These are phyloP conservation scores for Phytophthora quininea DNA, from an alignment of 352 stramenopile species.

Conservation along the genomic window DNA sequence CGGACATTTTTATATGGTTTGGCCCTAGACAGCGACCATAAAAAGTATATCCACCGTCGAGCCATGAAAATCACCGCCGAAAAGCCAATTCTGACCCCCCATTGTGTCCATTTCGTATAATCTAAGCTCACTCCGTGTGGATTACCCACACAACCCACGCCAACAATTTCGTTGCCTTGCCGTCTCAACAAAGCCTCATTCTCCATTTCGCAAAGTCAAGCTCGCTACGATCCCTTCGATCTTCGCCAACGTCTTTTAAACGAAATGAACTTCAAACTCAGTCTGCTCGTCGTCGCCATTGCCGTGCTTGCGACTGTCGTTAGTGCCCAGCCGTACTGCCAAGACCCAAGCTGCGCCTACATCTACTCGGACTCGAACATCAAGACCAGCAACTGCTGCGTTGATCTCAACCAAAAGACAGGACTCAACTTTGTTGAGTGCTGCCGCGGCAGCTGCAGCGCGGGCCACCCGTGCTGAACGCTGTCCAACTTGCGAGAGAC, in stretches of 20 bases:
- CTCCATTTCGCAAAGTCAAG: not conserved
- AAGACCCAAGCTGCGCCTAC: not conserved
- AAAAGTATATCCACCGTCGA: too few relatives aligned
- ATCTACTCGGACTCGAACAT: not conserved
- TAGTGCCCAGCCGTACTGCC: not conserved
- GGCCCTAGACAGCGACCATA: too few relatives aligned
- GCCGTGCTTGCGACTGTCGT: not conserved
- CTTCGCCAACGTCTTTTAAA: not conserved
- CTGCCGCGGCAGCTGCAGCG: not conserved
- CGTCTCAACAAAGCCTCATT: not conserved
- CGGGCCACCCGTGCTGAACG: too few relatives aligned
- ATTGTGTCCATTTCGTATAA: too few relatives aligned
- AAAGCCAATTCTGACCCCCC: too few relatives aligned
- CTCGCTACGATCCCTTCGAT: not conserved
- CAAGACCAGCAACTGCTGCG: not conserved
- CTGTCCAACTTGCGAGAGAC: too few relatives aligned
- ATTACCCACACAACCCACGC: too few relatives aligned
- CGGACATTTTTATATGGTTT: too few relatives aligned
- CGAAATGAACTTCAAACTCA: not conserved
- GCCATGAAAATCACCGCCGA: too few relatives aligned
- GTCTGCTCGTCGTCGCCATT: not conserved
- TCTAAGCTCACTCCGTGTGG: too few relatives aligned
- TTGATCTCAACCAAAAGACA: not conserved
- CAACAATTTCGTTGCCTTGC: too few relatives aligned
- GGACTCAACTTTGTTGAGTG: not conserved